Percentiles rank a stretch among this genome's conserved stretches.
These are phyloP conservation scores for Wickerhamiella alocasiicola DNA, from an alignment of 805 yeast genomes.

Conservation along the genomic window DNA sequence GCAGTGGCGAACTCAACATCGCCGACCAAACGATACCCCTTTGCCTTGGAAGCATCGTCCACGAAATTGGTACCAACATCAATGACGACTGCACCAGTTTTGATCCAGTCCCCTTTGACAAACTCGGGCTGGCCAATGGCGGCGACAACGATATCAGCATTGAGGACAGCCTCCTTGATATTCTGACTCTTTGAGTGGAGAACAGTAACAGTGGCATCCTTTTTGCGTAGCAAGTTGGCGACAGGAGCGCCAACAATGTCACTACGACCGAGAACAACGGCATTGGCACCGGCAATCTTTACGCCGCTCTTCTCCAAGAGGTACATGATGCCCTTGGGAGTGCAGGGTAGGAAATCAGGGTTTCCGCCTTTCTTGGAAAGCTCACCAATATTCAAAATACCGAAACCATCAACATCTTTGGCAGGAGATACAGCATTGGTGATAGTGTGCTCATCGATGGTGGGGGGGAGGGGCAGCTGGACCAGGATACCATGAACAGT, in stretches of 20 bases:
- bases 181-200: slow-evolving; percentile 64
- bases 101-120: slow-evolving; percentile 80
- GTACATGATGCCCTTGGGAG: slow-evolving; percentile 87
- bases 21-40: slow-evolving; percentile 81
- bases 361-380: slow-evolving; percentile 73
- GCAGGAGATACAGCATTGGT: slow-evolving; percentile 70
- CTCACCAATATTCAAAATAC: slow-evolving; percentile 79
- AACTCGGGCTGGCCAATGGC: slow-evolving; percentile 83
- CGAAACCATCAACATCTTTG: slow-evolving; percentile 95
- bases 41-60: slow-evolving; percentile 58
- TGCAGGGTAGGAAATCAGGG: slow-evolving; percentile 82
- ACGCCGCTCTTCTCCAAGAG: slow-evolving; percentile 60
- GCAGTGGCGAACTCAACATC: slow-evolving; percentile 79
- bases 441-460: slow-evolving; percentile 62
- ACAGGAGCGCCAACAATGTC: slow-evolving; percentile 96
- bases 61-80: slow-evolving; percentile 94
- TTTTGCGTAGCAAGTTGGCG: slow-evolving; percentile 64
- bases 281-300: slow-evolving; percentile 60
- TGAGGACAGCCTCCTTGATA: slow-evolving; percentile 42
- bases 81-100: slow-evolving; percentile 70
- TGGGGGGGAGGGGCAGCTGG: slow-evolving; percentile 80
- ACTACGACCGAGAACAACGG: slow-evolving; percentile 88
- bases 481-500: slow-evolving; percentile 75
- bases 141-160: slow-evolving; percentile 81
- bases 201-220: slow-evolving; percentile 74